These are phyloP conservation scores for Dendrocalamus sinicus DNA, from an alignment of 176 grass and related monocot species.

Conservation along the genomic window DNA sequence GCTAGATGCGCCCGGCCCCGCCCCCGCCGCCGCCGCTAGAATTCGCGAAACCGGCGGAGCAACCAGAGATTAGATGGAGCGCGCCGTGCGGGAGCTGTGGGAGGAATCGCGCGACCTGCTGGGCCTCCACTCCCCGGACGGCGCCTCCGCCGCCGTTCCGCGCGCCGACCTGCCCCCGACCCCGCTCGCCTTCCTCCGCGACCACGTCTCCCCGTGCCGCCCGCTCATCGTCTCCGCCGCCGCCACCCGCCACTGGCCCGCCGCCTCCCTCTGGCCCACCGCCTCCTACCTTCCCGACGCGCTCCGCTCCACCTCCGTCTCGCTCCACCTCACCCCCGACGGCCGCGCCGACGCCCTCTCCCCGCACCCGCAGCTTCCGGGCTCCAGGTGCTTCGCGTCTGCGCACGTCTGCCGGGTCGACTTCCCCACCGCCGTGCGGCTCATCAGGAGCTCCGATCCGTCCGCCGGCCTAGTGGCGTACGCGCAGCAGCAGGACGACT, in stretches of 20 bases:
- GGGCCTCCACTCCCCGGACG: slow-evolving; percentile 33
- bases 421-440: slow-evolving; percentile 55
- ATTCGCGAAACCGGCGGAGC: slow-evolving; percentile 33
- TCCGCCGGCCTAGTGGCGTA: slow-evolving; percentile 64
- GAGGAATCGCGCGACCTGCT: slow-evolving; percentile 80
- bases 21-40: slow-evolving; percentile 28
- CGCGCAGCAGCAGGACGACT: slow-evolving; percentile 94
- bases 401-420: slow-evolving; percentile 65
- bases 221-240: slow-evolving; percentile 76
- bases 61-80: slow-evolving; percentile 52
- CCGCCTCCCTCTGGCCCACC: slow-evolving; percentile 70
- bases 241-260: slow-evolving; percentile 80
- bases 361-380: slow-evolving; percentile 31
- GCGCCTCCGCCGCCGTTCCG: slow-evolving; percentile 9
- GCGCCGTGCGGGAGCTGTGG: slow-evolving; percentile 65
- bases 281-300: slow-evolving; percentile 66
- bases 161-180: slow-evolving; percentile 61
- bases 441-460: slow-evolving; percentile 57
- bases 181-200: slow-evolving; percentile 74
- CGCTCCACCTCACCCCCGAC: slow-evolving; percentile 84
- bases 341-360: slow-evolving; percentile 82
- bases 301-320: slow-evolving; percentile 63
- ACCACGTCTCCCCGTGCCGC: slow-evolving; percentile 73
- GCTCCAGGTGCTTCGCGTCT: slow-evolving; percentile 68
- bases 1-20: neutral